phyloP scores from a whole-genome alignment of 140 eudicot genomes.

The Oenanthe javanica region DNA sequence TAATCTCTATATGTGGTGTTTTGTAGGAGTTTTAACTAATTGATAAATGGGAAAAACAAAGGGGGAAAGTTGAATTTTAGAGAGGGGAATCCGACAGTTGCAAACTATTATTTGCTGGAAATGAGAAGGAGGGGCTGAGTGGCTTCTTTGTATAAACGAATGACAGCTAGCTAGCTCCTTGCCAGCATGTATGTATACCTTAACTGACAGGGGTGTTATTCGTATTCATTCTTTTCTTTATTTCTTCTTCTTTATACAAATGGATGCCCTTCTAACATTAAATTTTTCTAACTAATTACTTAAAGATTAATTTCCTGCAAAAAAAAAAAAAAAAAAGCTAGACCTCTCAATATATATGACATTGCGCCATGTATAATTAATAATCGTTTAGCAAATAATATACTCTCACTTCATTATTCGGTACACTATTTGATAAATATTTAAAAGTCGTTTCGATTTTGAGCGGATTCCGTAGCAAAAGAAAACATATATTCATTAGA shows the following conservation, averaged over 20 bases:
- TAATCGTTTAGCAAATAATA: too few species aligned
- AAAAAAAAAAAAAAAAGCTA: neutral
- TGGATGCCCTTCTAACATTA: neutral
- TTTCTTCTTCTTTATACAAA: neutral
- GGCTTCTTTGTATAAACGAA: conserved; percentile 5
- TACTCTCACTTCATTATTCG: too few species aligned
- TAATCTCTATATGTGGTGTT: neutral
- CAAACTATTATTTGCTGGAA: conserved; percentile 41
- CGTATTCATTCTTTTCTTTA: neutral
- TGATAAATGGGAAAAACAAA: neutral
- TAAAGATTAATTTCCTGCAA: neutral
- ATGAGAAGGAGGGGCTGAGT: neutral
- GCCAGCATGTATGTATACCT: neutral
- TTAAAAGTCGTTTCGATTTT: neutral
- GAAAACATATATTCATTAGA: neutral
- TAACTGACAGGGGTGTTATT: neutral
- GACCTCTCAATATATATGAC: neutral
- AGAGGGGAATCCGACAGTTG: conserved; percentile 37
- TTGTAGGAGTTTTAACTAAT: neutral
- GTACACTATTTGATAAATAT: neutral
- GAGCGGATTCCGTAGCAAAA: neutral
- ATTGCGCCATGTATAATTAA: too few species aligned
- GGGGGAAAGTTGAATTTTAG: neutral
- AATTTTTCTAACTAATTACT: neutral
- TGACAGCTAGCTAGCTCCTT: conserved; percentile 5